These are phyloP conservation scores for Ustilago sp. DNA, from an alignment of 1,284 basidiomycete genomes.

Conservation along the genomic window DNA sequence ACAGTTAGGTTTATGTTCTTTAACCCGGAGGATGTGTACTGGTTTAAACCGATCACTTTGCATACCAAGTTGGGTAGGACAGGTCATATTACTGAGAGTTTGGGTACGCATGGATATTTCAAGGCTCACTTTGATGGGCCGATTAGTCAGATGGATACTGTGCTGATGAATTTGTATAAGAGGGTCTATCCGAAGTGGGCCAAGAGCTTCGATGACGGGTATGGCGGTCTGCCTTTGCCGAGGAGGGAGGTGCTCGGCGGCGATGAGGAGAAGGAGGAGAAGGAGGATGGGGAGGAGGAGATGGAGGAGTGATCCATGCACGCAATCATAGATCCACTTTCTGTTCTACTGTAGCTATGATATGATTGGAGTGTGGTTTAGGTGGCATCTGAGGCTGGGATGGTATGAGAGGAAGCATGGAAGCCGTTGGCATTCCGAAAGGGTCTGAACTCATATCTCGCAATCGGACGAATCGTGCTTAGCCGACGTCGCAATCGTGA, in stretches of 20 bases:
- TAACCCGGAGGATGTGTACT: conserved; percentile 90
- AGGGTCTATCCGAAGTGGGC: conserved; percentile 88
- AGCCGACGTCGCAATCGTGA: too few relatives aligned
- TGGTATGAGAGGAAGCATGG: too few relatives aligned
- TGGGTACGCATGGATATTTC: conserved; percentile 99
- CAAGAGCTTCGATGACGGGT: conserved; percentile 14
- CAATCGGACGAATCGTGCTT: too few relatives aligned
- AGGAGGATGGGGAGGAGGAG: neutral
- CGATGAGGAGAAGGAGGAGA: neutral
- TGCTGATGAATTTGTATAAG: conserved; percentile 62
- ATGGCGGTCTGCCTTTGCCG: conserved; percentile 35
- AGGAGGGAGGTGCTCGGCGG: conserved; percentile 25
- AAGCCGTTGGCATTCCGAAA: too few relatives aligned
- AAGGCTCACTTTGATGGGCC: conserved; percentile 94
- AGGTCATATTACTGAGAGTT: conserved; percentile 88
- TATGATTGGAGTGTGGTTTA: too few relatives aligned
- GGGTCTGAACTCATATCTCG: too few relatives aligned
- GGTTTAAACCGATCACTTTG: conserved; percentile 92
- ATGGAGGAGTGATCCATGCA: conserved; percentile 19
- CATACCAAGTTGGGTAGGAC: conserved; percentile 90
- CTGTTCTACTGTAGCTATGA: neutral
- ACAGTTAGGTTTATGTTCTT: conserved; percentile 99
- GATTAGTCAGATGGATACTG: conserved; percentile 86
- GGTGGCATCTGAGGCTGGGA: too few relatives aligned
- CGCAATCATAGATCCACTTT: neutral